phyloP scores from a whole-genome alignment of 1,139 yeast genomes.

The Pichia sp. region DNA sequence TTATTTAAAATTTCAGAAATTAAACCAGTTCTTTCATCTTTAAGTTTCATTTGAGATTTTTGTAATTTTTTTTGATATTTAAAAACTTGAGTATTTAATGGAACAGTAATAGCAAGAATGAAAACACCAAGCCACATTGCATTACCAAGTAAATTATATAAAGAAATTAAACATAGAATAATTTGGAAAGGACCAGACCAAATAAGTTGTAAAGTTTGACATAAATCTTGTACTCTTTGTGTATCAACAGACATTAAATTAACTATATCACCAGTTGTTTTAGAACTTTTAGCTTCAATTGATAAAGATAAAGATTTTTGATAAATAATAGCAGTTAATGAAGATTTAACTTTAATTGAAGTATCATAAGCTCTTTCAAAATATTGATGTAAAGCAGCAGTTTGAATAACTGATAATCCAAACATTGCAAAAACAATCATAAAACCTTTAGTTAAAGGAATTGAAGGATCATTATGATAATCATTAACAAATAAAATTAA shows the following conservation, averaged over 20 bases:
- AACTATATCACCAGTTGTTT: constrained; percentile 95
- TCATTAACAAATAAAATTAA: constrained; percentile 80
- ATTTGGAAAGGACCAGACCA: constrained; percentile 99
- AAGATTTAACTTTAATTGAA: constrained; percentile 84
- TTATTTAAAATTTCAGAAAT: constrained; percentile 87
- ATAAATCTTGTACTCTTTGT: constrained; percentile 85
- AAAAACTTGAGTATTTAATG: constrained; percentile 73
- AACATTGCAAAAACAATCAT: constrained; percentile 85
- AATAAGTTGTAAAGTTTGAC: constrained; percentile 77
- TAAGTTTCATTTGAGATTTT: constrained; percentile 62
- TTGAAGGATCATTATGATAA: constrained; percentile 43
- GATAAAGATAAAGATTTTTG: constrained; percentile 75
- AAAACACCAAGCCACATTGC: constrained; percentile 97
- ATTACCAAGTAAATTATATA: constrained; percentile 73
- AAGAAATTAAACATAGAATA: constrained; percentile 65
- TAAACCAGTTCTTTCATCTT: constrained; percentile 63
- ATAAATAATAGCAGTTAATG: constrained; percentile 74
- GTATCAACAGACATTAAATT: constrained; percentile 96
- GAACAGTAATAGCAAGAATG: constrained; percentile 79
- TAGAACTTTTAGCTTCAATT: constrained; percentile 71
- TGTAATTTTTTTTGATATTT: constrained; percentile 71
- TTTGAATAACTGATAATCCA: constrained; percentile 72
- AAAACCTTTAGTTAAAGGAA: constrained; percentile 74
- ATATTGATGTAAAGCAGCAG: constrained; percentile 85
- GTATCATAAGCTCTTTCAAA: constrained; percentile 83